Base-by-base conservation (phyloP, 345 rosid species). In the Raphanus raphanistrum region DNA sequence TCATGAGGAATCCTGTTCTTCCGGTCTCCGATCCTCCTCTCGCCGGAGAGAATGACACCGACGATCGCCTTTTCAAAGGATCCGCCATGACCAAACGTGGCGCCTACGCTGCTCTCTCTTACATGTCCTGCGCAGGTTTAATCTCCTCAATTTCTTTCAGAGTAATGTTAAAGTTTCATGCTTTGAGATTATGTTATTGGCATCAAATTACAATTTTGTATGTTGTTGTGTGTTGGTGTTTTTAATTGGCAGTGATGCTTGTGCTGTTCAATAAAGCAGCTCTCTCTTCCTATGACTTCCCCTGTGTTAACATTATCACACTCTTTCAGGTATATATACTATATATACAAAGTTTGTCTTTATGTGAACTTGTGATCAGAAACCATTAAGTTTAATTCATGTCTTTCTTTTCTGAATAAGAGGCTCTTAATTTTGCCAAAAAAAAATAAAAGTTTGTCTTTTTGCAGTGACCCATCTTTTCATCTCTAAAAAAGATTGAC, bases 261-360 rank as follows among this genome's bases (percentile, higher is more conserved):
- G 83, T 96, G 58, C 78, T 95, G 77, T 93, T 96, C 89, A 96
- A 96, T 74, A 96, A 93, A 88, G 99, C 99, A 36, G 99, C 98
- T 72, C 96, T 96, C 66, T 96, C 99, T 69, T 89, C 99, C 50
- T 96, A 88, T 68, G 82, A 70, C 13, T 96, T 96, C 82, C 98
- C 98, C 0, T 89, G 87, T 70, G 98, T 91, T 8, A 93, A 93
- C 84, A 90, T 90, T 43, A 88, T 96, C 81, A 96, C 99, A 29
- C 85, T 96, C 57, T 85, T 87, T 64, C 99, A 96, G 98, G 99
- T 38, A 38, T 35, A 38, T 35, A 38, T 9, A 28, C 31, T 28
- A 28, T 93, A 63, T 69, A 32, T 17, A 25, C 33, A 31, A 0
- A 27, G 59, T 10, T 13, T 11, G 26, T 10, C 31, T 58, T 58